phyloP scores from a whole-genome alignment of 2,329 filamentous ascomycete species.

The Colletotrichum orbiculare region DNA sequence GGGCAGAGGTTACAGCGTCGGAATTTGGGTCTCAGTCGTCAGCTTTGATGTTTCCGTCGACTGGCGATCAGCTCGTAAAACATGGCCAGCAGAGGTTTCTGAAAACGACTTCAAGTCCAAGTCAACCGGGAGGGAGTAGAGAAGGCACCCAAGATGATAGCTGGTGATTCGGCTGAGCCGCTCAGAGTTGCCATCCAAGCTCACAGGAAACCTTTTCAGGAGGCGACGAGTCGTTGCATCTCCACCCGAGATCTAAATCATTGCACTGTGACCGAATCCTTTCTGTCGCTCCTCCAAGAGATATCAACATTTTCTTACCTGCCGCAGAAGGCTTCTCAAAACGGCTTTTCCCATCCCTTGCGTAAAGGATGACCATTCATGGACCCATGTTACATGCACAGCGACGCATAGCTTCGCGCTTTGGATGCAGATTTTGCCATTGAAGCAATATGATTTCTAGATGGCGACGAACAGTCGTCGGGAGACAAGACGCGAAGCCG shows the following conservation, averaged over 20 bases:
- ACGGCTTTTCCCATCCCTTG: slow-evolving; percentile 18
- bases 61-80: slow-evolving; percentile 2
- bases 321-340: slow-evolving; percentile 12
- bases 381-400: neutral
- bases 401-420: slow-evolving; percentile 8
- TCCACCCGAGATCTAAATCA: no score
- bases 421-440: slow-evolving; percentile 1
- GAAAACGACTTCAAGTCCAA: slow-evolving; percentile 16
- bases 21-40: slow-evolving; percentile 19
- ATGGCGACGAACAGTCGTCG: slow-evolving; percentile 9
- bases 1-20: slow-evolving; percentile 5
- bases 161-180: neutral
- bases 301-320: neutral
- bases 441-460: slow-evolving; percentile 1
- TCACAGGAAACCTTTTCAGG: no score
- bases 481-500: neutral
- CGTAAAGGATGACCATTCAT: neutral
- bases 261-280: no score
- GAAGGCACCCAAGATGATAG: no score
- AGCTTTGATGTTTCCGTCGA: slow-evolving; percentile 17
- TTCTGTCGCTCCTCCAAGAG: neutral
- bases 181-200: neutral
- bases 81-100: slow-evolving; percentile 9
- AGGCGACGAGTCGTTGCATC: no score
- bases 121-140: no score